These are phyloP conservation scores for Sporisorium exsertum DNA, from an alignment of 1,284 basidiomycete genomes.

Conservation along the genomic window DNA sequence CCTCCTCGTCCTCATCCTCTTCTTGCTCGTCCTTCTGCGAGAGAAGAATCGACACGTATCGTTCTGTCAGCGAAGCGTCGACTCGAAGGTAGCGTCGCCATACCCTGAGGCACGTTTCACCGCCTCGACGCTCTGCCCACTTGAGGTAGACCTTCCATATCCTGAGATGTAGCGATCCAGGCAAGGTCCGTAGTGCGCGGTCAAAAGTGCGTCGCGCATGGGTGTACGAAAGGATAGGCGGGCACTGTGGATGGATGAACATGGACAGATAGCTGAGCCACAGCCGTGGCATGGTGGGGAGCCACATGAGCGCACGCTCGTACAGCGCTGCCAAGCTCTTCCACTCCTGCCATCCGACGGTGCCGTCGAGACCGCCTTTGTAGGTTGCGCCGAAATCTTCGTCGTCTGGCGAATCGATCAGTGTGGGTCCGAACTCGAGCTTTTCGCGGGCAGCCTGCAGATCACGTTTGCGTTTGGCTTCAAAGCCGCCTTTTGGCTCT, in stretches of 20 bases:
- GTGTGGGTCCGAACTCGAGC: slow-evolving; percentile 73
- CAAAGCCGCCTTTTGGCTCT: slow-evolving; percentile 71
- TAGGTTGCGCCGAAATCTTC: slow-evolving; percentile 81
- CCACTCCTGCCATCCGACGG: slow-evolving; percentile 96
- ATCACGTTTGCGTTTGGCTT: slow-evolving; percentile 69
- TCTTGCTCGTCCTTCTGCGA: slow-evolving; percentile 46
- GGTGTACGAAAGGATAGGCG: slow-evolving; percentile 83
- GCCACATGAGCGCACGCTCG: slow-evolving; percentile 92
- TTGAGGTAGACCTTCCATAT: slow-evolving; percentile 95
- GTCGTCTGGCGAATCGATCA: slow-evolving; percentile 55
- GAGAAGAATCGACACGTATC: slow-evolving; percentile 63
- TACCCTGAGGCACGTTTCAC: slow-evolving; percentile 84
- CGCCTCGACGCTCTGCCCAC: slow-evolving; percentile 88
- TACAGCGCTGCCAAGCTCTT: slow-evolving; percentile 85
- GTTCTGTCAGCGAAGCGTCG: slow-evolving; percentile 67
- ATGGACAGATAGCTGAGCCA: slow-evolving; percentile 94
- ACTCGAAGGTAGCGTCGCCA: slow-evolving; percentile 88
- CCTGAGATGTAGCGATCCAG: slow-evolving; percentile 91
- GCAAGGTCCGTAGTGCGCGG: slow-evolving; percentile 90
- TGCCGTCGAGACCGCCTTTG: slow-evolving; percentile 85
- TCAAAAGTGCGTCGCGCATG: slow-evolving; percentile 95
- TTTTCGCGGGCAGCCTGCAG: slow-evolving; percentile 71
- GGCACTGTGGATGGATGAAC: slow-evolving; percentile 90
- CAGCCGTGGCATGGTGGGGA: slow-evolving; percentile 90
- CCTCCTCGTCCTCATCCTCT: slow-evolving; percentile 40